Base-by-base conservation (phyloP, 352 stramenopile species). In the Phytophthora quininea region DNA sequence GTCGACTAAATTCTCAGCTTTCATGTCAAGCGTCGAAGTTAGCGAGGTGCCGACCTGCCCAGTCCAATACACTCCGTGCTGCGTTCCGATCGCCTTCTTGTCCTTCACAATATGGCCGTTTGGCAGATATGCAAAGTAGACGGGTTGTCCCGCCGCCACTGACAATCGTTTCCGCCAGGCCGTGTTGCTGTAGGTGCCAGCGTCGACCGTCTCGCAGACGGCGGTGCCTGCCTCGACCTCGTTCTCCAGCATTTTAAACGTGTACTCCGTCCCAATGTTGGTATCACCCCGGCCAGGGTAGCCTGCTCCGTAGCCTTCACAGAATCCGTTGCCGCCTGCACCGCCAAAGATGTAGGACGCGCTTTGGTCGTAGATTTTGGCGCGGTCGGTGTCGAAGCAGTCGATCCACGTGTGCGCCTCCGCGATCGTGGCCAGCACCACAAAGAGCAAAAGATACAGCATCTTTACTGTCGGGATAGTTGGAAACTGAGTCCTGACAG, bases 171-270 rank as follows among this genome's bases (percentile, higher is more conserved):
- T 85, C 45, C 79, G 71, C 79, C 79, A 88, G 51, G 63, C 77
- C 50, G 60, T 71, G 66, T 81, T 74, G 29, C 60, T 69, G 66
- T 85, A 85, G 47, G 77, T 82, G 76, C 84, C 80, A 7, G 69
- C 64, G 5, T 74, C 76, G 11, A 82, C 74, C 10, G 42, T 53
- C 46, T 86, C 61, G 56, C 79, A 88, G 24, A 88, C 71, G 4
- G 54, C 33, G 8, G 74, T 59, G 46, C 79, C 79, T 8, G 58
- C 66, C 7, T 85, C 74, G 12, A 79, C 76, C 55, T 84, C 63
- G 67, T 85, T 81, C 65, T 81, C 75, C 54, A 88, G 74, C 69
- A 88, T 84, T 43, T 88, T 88, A 68, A 84, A 71, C 45, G 79
- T 88, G 58, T 82, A 85, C 35, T 60, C 59, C 6, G 72, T 72